These are phyloP conservation scores for Corymbia maculata DNA, from an alignment of 345 rosid species.

Conservation along the genomic window DNA sequence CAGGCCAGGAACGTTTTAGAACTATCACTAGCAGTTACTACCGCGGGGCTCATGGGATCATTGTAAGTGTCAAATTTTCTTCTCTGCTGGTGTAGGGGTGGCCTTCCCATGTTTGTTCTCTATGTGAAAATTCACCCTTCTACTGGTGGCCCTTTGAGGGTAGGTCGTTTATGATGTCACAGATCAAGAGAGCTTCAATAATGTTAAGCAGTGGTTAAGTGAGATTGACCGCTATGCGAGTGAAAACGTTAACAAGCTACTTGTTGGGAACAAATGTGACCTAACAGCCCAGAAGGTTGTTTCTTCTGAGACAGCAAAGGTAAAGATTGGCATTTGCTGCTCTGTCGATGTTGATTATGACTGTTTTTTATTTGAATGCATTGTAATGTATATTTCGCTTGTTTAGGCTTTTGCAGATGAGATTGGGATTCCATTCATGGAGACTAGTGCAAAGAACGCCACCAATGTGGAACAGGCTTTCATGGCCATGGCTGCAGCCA, in stretches of 20 bases:
- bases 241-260: slow-evolving; percentile 73
- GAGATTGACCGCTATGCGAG: slow-evolving; percentile 77
- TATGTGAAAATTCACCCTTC: neutral
- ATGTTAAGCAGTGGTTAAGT: slow-evolving; percentile 73
- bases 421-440: slow-evolving; percentile 79
- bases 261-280: slow-evolving; percentile 68
- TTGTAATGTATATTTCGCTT: neutral
- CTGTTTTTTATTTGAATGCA: neutral
- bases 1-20: slow-evolving; percentile 78
- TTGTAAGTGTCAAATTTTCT: slow-evolving; percentile 20
- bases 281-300: slow-evolving; percentile 69
- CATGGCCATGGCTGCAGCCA: slow-evolving; percentile 78
- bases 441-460: slow-evolving; percentile 70
- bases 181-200: slow-evolving; percentile 81
- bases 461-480: slow-evolving; percentile 72
- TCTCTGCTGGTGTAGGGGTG: neutral
- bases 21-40: slow-evolving; percentile 83
- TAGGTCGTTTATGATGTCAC: slow-evolving; percentile 80
- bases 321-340: neutral
- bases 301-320: slow-evolving; percentile 65
- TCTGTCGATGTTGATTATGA: neutral
- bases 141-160: neutral
- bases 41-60: slow-evolving; percentile 77
- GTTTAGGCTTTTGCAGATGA: slow-evolving; percentile 69
- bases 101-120: neutral